Evolutionary conservation across 2,329 filamentous ascomycete species (phyloP).

Genomic region (Hymenoscyphus infarciens): DNA sequence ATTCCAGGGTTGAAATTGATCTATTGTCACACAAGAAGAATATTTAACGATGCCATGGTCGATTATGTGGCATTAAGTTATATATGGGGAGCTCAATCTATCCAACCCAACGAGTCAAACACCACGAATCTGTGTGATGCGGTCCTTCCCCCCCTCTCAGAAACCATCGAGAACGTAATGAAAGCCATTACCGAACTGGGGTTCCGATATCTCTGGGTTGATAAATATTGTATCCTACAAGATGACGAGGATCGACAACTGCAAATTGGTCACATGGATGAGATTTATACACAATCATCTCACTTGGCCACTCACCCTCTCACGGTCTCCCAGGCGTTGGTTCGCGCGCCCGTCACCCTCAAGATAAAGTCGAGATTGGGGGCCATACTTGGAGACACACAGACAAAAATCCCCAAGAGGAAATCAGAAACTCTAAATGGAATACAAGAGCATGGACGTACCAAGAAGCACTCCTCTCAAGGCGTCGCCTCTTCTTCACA

Average conservation of each 20-base stretch:
- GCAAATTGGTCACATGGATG: slow-evolving; percentile 24
- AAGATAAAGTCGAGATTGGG: slow-evolving; percentile 6
- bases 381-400: slow-evolving; percentile 3
- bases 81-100: too few relatives aligned
- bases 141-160: not conserved
- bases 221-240: slow-evolving; percentile 33
- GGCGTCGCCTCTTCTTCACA: slow-evolving; percentile 9
- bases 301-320: slow-evolving; percentile 16
- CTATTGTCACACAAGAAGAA: too few relatives aligned
- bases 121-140: too few relatives aligned
- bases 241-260: slow-evolving; percentile 14
- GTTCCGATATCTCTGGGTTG: slow-evolving; percentile 33
- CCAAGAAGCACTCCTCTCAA: slow-evolving; percentile 14
- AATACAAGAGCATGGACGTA: slow-evolving; percentile 17
- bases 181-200: slow-evolving; percentile 21
- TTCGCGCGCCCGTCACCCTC: not conserved
- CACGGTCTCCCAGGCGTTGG: slow-evolving; percentile 28
- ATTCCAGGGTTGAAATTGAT: too few relatives aligned
- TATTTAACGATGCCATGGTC: too few relatives aligned
- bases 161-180: slow-evolving; percentile 26
- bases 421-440: slow-evolving; percentile 12
- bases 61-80: too few relatives aligned
- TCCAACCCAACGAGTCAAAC: too few relatives aligned
- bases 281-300: slow-evolving; percentile 28
- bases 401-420: not conserved